A percentile compares a stretch with the other conserved stretches of the same genome.
Conservation (phyloP, 495 filamentous ascomycete genomes). For the Talaromyces trachyspermus region DNA sequence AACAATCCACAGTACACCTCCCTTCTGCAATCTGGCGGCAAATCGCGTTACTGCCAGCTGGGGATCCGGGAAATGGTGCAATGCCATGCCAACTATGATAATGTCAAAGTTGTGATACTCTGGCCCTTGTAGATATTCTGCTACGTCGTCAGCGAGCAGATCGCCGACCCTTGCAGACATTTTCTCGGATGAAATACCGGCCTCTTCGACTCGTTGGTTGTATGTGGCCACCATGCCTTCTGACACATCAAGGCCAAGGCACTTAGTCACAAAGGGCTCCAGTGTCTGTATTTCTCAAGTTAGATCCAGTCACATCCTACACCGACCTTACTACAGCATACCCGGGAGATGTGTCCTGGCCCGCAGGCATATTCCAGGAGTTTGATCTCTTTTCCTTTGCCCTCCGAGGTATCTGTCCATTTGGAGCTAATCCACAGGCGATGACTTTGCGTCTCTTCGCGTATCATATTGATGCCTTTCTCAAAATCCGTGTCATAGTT, state of each 20-base stretch:
- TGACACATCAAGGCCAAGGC: slow-evolving; percentile 60
- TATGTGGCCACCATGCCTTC: slow-evolving; percentile 57
- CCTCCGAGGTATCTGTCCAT: slow-evolving; percentile 38
- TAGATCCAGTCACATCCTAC: background rate
- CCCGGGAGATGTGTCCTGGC: slow-evolving; percentile 54
- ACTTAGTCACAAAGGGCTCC: slow-evolving; percentile 51
- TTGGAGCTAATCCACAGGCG: slow-evolving; percentile 57
- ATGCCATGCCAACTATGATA: slow-evolving; percentile 54
- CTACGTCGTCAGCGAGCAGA: slow-evolving; percentile 36
- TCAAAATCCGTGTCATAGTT: slow-evolving; percentile 41
- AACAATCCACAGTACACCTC: slow-evolving; percentile 57
- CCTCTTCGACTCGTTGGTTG: slow-evolving; percentile 34
- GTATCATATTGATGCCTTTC: slow-evolving; percentile 20
- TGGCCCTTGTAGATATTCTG: slow-evolving; percentile 32
- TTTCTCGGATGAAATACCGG: slow-evolving; percentile 37
- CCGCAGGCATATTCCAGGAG: slow-evolving; percentile 75
- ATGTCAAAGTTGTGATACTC: slow-evolving; percentile 56
- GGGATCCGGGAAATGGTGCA: slow-evolving; percentile 68
- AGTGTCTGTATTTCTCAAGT: slow-evolving; percentile 37
- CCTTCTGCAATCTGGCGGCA: slow-evolving; percentile 49
- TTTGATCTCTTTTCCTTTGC: slow-evolving; percentile 40
- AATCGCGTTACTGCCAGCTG: slow-evolving; percentile 47
- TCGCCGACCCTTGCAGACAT: slow-evolving; percentile 55
- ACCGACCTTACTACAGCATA: slow-evolving; percentile 16
- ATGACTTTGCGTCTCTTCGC: slow-evolving; percentile 34